Evolutionary conservation across 306 rosid genomes (phyloP), one percentile per base, ranked within the genome.

Genomic region (Cucurbita ficifolia): DNA sequence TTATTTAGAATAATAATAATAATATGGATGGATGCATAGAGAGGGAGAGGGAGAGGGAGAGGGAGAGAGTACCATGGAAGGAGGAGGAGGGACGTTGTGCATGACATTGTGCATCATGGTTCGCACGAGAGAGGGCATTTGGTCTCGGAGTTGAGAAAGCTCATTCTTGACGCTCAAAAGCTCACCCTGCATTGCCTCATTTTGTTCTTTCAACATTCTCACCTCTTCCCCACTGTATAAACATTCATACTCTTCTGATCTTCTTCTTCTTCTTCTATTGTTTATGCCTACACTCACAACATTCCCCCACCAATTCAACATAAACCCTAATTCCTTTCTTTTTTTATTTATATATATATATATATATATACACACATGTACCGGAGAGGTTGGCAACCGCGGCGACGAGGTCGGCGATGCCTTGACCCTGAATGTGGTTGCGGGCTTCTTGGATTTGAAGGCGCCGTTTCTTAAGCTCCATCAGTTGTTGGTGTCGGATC

Each of bases 381-480:
- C 56, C 63, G 14, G 92, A 87, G 57, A 87, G 89, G 73, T 85
- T 83, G 45, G 88, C 75, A 3, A 85, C 86, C 9, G 85, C 86
- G 14, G 86, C 77, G 0, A 83, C 89, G 10, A 87, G 81, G 71
- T 74, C 79, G 40, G 81, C 78, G 2, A 87, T 79, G 19, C 89
- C 92, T 80, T 83, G 89, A 43, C 83, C 78, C 56, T 87, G 82
- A 33, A 76, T 79, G 45, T 85, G 86, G 19, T 80, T 83, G 19
- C 82, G 80, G 3, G 70, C 35, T 50, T 87, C 92, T 72, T 87
- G 89, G 42, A 85, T 80, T 49, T 85, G 80, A 57, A 87, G 65
- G 69, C 89, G 75, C 24, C 81, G 72, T 10, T 52, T 77, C 10
- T 79, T 86, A 6, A 87, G 51, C 58, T 85, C 86, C 40, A 87